A percentile compares a stretch with the other conserved stretches of the same genome.
Evolutionary conservation across 1,284 basidiomycete genomes (phyloP).

Genomic region (Boletus subluridellus): DNA sequence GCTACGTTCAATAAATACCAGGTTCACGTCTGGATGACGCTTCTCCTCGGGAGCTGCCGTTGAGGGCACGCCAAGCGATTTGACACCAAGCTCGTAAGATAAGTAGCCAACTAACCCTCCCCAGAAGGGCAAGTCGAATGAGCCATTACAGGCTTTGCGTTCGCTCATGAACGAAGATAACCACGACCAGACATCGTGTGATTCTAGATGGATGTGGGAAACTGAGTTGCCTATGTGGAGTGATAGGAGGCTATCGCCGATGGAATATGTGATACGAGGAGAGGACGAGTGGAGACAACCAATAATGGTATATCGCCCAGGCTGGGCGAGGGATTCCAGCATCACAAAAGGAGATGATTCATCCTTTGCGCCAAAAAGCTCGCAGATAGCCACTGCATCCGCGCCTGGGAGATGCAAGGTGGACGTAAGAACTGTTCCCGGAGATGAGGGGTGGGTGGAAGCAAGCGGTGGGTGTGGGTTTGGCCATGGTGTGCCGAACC

Average conservation of each 20-base stretch:
- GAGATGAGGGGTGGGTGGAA: conserved; percentile 21
- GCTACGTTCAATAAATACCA: conserved; percentile 73
- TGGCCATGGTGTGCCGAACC: conserved; percentile 58
- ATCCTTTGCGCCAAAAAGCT: conserved; percentile 55
- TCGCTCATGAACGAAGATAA: conserved; percentile 61
- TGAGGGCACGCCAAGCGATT: conserved; percentile 45
- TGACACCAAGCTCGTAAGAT: conserved; percentile 72
- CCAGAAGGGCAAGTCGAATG: conserved; percentile 65
- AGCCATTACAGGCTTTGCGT: conserved; percentile 46
- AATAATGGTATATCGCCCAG: conserved; percentile 71
- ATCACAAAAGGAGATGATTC: conserved; percentile 64
- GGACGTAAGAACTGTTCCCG: conserved; percentile 38
- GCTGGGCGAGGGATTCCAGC: conserved; percentile 69
- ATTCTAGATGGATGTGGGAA: conserved; percentile 38
- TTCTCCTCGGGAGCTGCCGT: conserved; percentile 20
- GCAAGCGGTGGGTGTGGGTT: conserved; percentile 31
- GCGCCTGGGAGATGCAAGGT: conserved; percentile 44
- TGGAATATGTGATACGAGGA: conserved; percentile 53
- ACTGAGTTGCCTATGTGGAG: conserved; percentile 37
- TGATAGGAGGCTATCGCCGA: conserved; percentile 49
- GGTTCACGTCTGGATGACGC: conserved; percentile 64
- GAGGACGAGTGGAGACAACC: conserved; percentile 53
- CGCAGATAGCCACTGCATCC: conserved; percentile 49
- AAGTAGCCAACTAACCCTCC: conserved; percentile 70
- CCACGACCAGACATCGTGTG: conserved; percentile 67